Base-by-base conservation (phyloP, 352 stramenopile genomes). In the Phytophthora brassicae region DNA sequence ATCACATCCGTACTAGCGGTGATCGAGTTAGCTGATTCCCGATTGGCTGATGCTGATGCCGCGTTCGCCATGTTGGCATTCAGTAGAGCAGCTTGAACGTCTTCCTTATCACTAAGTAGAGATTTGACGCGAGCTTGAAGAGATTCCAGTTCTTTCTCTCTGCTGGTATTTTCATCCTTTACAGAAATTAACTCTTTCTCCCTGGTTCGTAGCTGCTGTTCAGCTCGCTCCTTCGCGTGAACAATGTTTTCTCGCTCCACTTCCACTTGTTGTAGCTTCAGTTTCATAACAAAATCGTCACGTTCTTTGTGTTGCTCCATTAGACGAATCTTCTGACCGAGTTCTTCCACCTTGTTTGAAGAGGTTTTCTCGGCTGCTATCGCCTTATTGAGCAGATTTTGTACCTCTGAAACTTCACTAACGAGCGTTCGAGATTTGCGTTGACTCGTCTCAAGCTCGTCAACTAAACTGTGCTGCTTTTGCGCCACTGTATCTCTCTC, bases 311-410 rank as follows among this genome's bases (percentile, higher is more conserved):
- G 77, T 12, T 69, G 53, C 33, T 65, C 57, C 24, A 69, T 44
- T 42, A 59, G 33, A 8, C 55, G 66, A 0, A 71, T 39, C 20
- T 85, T 74, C 17, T 81, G 65, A 3, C 52, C 35, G 0, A 60
- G 7, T 16, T 81, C 74, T 4, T 75, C 46, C 8, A 70, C 42
- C 45, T 76, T 74, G 13, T 75, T 77, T 4, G 46, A 36, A 2
- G 64, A 33, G 36, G 64, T 56, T 59, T 86, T 74, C 45, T 86
- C 77, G 20, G 68, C 75, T 49, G 79, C 50, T 29, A 77, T 83
- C 16, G 66, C 19, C 61, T 83, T 83, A 35, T 20, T 67, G 3
- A 78, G 39, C 23, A 74, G 65, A 16, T 38, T 31, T 20, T 75
- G 77, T 9, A 77, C 22, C 0, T 86, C 79, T 0, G 64, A 65